phyloP scores from a whole-genome alignment of 805 yeast genomes.

The Blastobotrys americana region DNA sequence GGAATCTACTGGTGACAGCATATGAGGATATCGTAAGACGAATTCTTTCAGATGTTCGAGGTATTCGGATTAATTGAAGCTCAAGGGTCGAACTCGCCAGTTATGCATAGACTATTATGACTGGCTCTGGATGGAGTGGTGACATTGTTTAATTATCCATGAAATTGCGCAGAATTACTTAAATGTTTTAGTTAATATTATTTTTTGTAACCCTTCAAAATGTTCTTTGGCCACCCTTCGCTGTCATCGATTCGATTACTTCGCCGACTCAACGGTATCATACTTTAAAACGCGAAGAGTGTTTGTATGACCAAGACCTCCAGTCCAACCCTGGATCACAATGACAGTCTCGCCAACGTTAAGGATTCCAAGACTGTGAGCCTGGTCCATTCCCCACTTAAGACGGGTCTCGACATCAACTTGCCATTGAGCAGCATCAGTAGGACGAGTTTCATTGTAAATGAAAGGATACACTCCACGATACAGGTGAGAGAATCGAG shows the following conservation, averaged over 20 bases:
- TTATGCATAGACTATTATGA: no score
- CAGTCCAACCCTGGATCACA: constrained; percentile 97
- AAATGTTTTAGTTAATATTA: not conserved
- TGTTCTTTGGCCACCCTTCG: no score
- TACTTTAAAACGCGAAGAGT: constrained; percentile 88
- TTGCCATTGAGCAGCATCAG: constrained; percentile 72
- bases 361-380: constrained; percentile 78
- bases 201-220: no score
- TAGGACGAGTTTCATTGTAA: constrained; percentile 52
- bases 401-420: constrained; percentile 93
- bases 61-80: not conserved
- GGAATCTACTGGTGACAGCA: constrained; percentile 4
- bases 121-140: no score
- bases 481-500: constrained; percentile 92
- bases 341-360: constrained; percentile 82
- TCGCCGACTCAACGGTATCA: constrained; percentile 15
- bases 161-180: no score
- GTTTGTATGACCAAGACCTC: constrained; percentile 98
- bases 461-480: constrained; percentile 98
- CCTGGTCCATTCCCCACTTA: constrained; percentile 86
- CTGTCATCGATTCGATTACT: no score
- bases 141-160: no score
- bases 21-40: constrained; percentile 3
- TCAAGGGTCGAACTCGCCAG: not conserved
- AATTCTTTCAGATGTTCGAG: not conserved